A percentile compares a stretch with the other conserved stretches of the same genome.
Evolutionary conservation across 2,329 filamentous ascomycete genomes (phyloP).

Genomic region (Orbilia ellipsospora): DNA sequence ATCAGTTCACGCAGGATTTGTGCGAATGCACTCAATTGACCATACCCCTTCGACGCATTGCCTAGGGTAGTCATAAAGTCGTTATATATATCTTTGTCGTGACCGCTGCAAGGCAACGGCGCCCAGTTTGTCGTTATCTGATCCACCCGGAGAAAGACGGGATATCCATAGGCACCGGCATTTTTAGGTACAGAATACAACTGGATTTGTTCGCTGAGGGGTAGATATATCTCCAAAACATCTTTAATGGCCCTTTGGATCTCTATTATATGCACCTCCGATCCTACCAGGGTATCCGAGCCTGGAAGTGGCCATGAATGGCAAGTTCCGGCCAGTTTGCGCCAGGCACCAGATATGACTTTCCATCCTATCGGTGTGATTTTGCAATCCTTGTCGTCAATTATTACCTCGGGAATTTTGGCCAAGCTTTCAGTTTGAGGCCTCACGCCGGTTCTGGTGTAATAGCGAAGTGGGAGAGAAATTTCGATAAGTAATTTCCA

Average conservation of each 20-base stretch:
- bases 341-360: background rate
- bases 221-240: background rate
- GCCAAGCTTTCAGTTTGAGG: background rate
- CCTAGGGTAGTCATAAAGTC: background rate
- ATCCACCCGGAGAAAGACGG: background rate
- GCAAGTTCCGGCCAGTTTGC: background rate
- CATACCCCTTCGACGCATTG: background rate
- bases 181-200: background rate
- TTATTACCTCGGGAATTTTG: background rate
- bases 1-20: background rate
- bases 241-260: background rate
- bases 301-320: background rate
- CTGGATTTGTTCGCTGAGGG: background rate
- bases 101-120: background rate
- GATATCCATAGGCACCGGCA: background rate
- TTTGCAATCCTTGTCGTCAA: background rate
- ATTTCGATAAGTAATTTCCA: conserved; percentile 19
- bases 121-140: background rate
- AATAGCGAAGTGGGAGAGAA: conserved; percentile 1
- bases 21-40: no score
- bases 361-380: background rate
- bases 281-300: background rate
- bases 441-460: background rate
- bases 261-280: background rate
- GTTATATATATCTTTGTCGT: background rate